Base-by-base conservation (phyloP, 805 yeast species). In the Myxozyma kluyveri region DNA sequence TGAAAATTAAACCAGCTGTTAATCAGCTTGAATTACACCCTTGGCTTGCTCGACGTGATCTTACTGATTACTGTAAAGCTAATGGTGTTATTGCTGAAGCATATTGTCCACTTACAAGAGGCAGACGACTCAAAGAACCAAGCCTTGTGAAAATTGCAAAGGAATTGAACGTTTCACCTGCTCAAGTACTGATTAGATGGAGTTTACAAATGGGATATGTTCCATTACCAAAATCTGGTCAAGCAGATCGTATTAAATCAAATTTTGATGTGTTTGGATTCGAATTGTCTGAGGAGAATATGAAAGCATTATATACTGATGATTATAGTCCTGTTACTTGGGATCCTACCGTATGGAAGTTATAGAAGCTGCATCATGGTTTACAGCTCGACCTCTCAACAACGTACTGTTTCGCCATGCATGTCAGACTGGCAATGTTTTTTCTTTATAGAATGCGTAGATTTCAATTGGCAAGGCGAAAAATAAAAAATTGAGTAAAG, bases 191-290 rank as follows among this genome's bases (percentile, higher is more conserved):
- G 49, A 67, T 79, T 40, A 67, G 72, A 40, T 79, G 81, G 80
- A 70, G 75, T n/a, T 50, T 77, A 19, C 74, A 75, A 54, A 69
- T 72, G 52, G 77, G 77, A 3, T 73, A 69, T 40, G 65, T 85
- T 42, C 86, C 86, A 2, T 71, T 86, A 57, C 88, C 86, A 19
- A 85, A 85, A 68, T 79, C 90, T 2, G 72, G 72, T 43, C 76
- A 76, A 3, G 61, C 71, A 9, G 66, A 68, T 10, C 75, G 91
- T 65, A 70, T 84, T 54, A 65, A 71, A 24, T 64, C 68, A 3
- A 86, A 86, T 65, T 64, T 82, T 24, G 78, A 78, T 57, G 83
- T 81, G 27, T 76, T 72, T 61, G 73, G 73, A 23, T 80, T 82
- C 48, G 62, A 56, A 42, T 41, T 72, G 23, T 29, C 63, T 21